Evolutionary conservation across 805 yeast genomes (phyloP).

Genomic region (Candida stauntonica): DNA sequence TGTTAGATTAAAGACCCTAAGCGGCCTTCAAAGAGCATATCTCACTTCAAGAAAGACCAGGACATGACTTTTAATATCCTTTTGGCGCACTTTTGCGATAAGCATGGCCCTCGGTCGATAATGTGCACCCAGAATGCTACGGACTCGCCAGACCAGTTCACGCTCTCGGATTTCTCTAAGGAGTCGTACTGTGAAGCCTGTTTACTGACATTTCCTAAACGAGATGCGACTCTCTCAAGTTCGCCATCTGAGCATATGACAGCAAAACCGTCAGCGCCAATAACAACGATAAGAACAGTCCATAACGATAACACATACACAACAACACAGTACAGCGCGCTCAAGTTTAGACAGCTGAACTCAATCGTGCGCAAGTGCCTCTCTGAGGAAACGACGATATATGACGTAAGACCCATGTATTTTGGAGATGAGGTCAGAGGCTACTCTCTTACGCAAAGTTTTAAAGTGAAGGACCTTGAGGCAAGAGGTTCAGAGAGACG

Average conservation of each 20-base stretch:
- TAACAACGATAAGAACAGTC: conserved; percentile 31
- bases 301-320: conserved; percentile 31
- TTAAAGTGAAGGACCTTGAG: conserved; percentile 57
- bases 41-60: neutral
- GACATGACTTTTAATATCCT: conserved; percentile 38
- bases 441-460: conserved; percentile 52
- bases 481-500: conserved; percentile 76
- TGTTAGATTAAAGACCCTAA: too few species aligned
- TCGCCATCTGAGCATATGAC: neutral
- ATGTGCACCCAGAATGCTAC: conserved; percentile 52
- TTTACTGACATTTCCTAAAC: conserved; percentile 45
- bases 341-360: conserved; percentile 48
- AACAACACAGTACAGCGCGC: conserved; percentile 59
- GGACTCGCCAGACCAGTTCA: conserved; percentile 17
- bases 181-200: conserved; percentile 59
- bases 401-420: conserved; percentile 55
- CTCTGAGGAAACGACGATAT: conserved; percentile 61
- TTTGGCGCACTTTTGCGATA: conserved; percentile 72
- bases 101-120: conserved; percentile 68
- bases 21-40: too few species aligned
- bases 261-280: conserved; percentile 28
- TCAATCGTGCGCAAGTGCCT: conserved; percentile 60
- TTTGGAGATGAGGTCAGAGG: conserved; percentile 63
- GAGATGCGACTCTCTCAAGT: conserved; percentile 5
- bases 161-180: conserved; percentile 39